Conservation (phyloP, 139 green algal species). For the Chlorella sp. region DNA sequence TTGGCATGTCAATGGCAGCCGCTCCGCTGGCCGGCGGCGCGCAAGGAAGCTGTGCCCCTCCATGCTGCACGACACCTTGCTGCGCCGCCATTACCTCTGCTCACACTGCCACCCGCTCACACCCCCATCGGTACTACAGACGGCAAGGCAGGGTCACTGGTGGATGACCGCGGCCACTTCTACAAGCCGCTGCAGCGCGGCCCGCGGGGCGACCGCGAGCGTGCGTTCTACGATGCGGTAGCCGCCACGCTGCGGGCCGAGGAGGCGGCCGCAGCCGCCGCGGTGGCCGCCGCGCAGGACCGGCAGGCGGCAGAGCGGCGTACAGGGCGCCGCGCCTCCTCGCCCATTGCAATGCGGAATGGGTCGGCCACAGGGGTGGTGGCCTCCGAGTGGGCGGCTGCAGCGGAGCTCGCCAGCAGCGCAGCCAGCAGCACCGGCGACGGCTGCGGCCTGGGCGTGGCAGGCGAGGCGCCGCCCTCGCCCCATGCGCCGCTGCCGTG, state of each 20-base stretch:
- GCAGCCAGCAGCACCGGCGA: too few relatives aligned
- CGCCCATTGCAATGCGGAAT: too few relatives aligned
- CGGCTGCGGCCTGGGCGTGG: not conserved
- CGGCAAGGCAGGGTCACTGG: constrained; percentile 67
- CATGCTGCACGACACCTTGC: too few relatives aligned
- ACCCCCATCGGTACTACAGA: constrained; percentile 49
- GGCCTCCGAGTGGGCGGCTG: not conserved
- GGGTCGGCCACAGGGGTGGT: too few relatives aligned
- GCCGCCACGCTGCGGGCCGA: constrained; percentile 27
- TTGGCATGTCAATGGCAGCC: too few relatives aligned
- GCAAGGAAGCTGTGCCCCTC: too few relatives aligned
- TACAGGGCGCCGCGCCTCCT: too few relatives aligned
- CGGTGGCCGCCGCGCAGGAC: not conserved
- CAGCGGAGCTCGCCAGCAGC: not conserved
- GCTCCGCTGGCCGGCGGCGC: too few relatives aligned
- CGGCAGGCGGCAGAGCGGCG: not conserved
- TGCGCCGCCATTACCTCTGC: too few relatives aligned
- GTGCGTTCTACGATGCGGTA: constrained; percentile 60
- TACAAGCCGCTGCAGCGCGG: constrained; percentile 78
- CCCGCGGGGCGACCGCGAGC: constrained; percentile 62
- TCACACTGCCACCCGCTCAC: too few relatives aligned
- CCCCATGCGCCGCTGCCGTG: constrained; percentile 2
- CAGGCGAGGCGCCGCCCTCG: not conserved
- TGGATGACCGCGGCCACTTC: constrained; percentile 74
- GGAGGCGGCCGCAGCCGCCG: not conserved